These are phyloP conservation scores for Talaromyces verruculosus DNA, from an alignment of 2,329 filamentous ascomycete species.

Conservation along the genomic window DNA sequence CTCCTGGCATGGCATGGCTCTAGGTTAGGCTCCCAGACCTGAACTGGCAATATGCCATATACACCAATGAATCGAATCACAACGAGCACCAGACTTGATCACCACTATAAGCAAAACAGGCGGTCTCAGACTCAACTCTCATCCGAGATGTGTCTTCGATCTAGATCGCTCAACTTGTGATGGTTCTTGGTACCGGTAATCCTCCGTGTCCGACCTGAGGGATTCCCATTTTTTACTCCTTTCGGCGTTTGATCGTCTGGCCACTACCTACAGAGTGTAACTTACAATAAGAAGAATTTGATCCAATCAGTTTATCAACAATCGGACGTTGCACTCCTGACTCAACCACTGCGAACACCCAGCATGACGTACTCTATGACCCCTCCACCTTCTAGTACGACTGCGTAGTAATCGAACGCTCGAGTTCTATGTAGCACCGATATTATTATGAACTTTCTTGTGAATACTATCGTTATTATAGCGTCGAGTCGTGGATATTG, in stretches of 20 bases:
- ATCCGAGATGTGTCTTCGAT: neutral
- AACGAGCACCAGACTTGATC: neutral
- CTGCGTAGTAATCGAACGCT: neutral
- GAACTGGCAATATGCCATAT: neutral
- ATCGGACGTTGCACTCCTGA: neutral
- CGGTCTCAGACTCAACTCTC: neutral
- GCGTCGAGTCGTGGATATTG: neutral
- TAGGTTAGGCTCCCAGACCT: slow-evolving; percentile 4
- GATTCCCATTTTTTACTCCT: neutral
- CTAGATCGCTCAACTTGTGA: slow-evolving; percentile 4
- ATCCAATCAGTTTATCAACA: slow-evolving; percentile 5
- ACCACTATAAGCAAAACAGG: neutral
- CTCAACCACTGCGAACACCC: neutral
- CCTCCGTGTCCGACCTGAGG: slow-evolving; percentile 4
- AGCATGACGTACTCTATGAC: slow-evolving; percentile 8
- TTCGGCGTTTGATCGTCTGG: neutral
- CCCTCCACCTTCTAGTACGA: neutral
- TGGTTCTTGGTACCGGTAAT: neutral
- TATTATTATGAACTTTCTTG: neutral
- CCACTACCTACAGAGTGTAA: neutral
- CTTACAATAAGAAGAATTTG: neutral
- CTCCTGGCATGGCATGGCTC: slow-evolving; percentile 7
- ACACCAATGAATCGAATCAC: neutral
- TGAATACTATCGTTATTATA: neutral
- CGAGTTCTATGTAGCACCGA: neutral